Base-by-base conservation (phyloP, 768 basidiomycete genomes). In the Mycena filopes region DNA sequence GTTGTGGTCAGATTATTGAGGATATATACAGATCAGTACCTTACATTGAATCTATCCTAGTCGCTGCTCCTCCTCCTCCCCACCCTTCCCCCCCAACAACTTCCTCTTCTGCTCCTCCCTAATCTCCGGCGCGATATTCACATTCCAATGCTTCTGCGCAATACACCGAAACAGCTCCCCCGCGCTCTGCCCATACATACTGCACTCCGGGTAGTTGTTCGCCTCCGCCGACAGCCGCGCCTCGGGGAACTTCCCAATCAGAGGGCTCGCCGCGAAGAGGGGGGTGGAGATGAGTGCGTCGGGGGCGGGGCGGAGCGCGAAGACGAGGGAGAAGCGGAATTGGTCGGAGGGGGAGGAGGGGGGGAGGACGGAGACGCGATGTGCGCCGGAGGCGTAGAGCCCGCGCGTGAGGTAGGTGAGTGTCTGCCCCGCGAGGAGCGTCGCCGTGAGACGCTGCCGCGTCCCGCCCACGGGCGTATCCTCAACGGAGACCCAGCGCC, bases 341-440 rank as follows among this genome's bases (percentile, higher is more conserved):
- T 12, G 7, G 47, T 62, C 63, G 38, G 40, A 2, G 16, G 45
- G 1, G 12, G 55, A 23, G 5, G 61, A 15, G 10, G 66, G 26
- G 8, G 68, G 64, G 33, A 62, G 64, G 25, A 69, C 68, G 21
- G 64, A 66, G 12, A 69, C 68, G 45, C 68, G 68, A 46, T 69
- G 68, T 4, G 48, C 21, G 40, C 68, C 68, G 7, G 68, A 51
- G 43, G 63, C 56, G 48, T 58, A 65, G 0, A 69, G 56, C 31
- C 58, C 61, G 8, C 50, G 60, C 20, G 68, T 69, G 40, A 69
- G 68, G 43, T 69, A 69, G 20, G 60, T 48, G 33, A 69, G 55
- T 0, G 68, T 62, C 45, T 65, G 68, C 13, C 68, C 68, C 40
- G 55, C 49, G 13, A 69, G 45, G n/a, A 69, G 63, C 38, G 68